Base-by-base conservation (phyloP, 148 eudicot genomes). In the Gaultheria prostrata region DNA sequence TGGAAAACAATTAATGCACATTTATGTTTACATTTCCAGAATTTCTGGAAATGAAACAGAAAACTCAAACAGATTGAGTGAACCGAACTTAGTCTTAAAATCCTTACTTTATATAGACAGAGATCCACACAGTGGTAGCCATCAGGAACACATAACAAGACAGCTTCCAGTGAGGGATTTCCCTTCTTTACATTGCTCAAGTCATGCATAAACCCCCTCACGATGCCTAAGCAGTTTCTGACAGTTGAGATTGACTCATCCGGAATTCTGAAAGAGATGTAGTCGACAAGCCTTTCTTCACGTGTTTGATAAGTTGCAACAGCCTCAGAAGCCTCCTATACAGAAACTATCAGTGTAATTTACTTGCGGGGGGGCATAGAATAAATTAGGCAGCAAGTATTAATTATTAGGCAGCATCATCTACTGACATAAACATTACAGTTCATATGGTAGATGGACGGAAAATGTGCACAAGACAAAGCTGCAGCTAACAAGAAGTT, bases 121-220 rank as follows among this genome's bases (percentile, higher is more conserved):
- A 97, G 88, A 88, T 97, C 98, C 82, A 93, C 91, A 83, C 99
- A 97, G 45, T 89, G 85, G 87, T 91, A 93, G 86, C 89, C 94
- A 80, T 91, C 92, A 76, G 99, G 94, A 85, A 92, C 83, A 69
- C 92, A 87, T 83, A 97, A 82, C 82, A 97, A 73, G 61, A 86
- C 90, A 46, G 93, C 96, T 88, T 97, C 98, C 65, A 91, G 51
- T 24, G 92, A 80, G 76, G 83, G 35, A 69, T 86, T 86, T 56
- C 85, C 88, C 80, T 86, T 86, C 61, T 88, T 85, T 77, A 51
- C 81, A 56, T 83, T 83, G 84, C 84, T 85, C 49, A 56, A 80
- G 72, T 90, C 91, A 84, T 88, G 82, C 78, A 86, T 82, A 82
- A 85, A 82, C 45, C 94, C 93, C 89, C 96, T 91, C 46, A 85